Evolutionary conservation across 2,329 filamentous ascomycete species (phyloP), one percentile per base, ranked within the genome.

Genomic region (Xylariaceae sp.): DNA sequence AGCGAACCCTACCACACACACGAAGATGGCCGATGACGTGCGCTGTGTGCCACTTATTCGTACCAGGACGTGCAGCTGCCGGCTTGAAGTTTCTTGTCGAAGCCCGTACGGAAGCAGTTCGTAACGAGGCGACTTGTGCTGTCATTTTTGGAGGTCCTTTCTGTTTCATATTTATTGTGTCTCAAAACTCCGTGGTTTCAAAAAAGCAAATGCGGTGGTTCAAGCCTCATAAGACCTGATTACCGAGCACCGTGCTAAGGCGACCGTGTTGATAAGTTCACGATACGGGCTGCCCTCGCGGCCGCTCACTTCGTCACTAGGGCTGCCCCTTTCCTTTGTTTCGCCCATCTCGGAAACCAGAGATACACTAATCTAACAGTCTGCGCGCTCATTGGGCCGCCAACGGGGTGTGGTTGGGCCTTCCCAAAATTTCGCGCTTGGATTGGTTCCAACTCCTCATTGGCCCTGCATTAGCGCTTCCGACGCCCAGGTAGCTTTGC

Each of bases 391-490:
- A 68, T 67, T 69, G 64, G 68, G 23, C 18, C 44, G n/a, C 17
- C 47, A 9, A 2, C 56, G 55, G 59, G 60, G 62, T 62, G 44
- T 34, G 48, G 58, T 64, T 41, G 64, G 68, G 52, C 54, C 61
- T 37, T 52, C 51, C 55, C 61, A 58, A 67, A 70, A 69, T 69
- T 68, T 70, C 60, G 63, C 58, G 56, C 35, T 55, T 57, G 52
- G 65, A 56, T 58, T 66, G 66, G 53, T 63, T 13, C 23, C 23
- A 18, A 49, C 9, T 39, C 18, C 39, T 47, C 61, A 41, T 13
- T 51, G 37, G 59, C 57, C 60, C 57, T 60, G 68, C 60, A 57
- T 58, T 64, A 63, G 61, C 64, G 66, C 64, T 60, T 53, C 64
- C 63, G 63, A 62, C 8, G 45, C 30, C 37, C 55, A 55, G 39